A percentile compares a stretch with the other conserved stretches of the same genome.
phyloP scores from a whole-genome alignment of 805 yeast genomes.

The Crinitomyces ghanaensis region DNA sequence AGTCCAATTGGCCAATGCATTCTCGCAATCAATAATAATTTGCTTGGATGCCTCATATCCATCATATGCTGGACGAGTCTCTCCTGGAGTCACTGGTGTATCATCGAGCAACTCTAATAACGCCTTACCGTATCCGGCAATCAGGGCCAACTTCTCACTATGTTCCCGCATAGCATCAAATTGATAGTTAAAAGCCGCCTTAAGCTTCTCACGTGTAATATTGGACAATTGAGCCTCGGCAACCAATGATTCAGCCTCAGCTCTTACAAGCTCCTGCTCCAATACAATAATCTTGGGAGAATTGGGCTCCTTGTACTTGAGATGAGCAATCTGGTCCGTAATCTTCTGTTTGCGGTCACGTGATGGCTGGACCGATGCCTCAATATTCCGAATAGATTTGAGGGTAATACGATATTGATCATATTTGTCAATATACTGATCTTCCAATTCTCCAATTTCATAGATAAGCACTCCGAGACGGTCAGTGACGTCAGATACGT shows the following conservation, averaged over 20 bases:
- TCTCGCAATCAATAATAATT: slow-evolving; percentile 93
- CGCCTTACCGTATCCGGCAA: slow-evolving; percentile 99
- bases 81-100: slow-evolving; percentile 97
- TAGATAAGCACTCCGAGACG: slow-evolving; percentile 90
- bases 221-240: slow-evolving; percentile 98
- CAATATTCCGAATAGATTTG: slow-evolving; percentile 91
- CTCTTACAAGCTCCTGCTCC: slow-evolving; percentile 97
- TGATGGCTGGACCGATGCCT: slow-evolving; percentile 95
- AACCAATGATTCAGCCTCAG: slow-evolving; percentile 97
- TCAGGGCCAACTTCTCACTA: slow-evolving; percentile 90
- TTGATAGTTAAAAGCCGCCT: slow-evolving; percentile 95
- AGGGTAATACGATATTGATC: slow-evolving; percentile 95
- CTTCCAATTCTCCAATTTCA: slow-evolving; percentile 97
- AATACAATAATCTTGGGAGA: slow-evolving; percentile 90
- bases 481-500: slow-evolving; percentile 93
- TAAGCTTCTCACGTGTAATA: slow-evolving; percentile 94
- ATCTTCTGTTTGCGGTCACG: slow-evolving; percentile 97
- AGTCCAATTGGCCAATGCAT: slow-evolving; percentile 93
- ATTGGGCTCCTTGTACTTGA: slow-evolving; percentile 97
- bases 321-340: slow-evolving; percentile 93
- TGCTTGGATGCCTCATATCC: slow-evolving; percentile 98
- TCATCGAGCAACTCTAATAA: slow-evolving; percentile 91
- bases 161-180: slow-evolving; percentile 91
- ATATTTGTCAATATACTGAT: slow-evolving; percentile 94
- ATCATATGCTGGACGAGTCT: slow-evolving; percentile 95